These are phyloP conservation scores for Tuctoria greenei DNA, from an alignment of 176 grass and related monocot genomes.

Conservation along the genomic window DNA sequence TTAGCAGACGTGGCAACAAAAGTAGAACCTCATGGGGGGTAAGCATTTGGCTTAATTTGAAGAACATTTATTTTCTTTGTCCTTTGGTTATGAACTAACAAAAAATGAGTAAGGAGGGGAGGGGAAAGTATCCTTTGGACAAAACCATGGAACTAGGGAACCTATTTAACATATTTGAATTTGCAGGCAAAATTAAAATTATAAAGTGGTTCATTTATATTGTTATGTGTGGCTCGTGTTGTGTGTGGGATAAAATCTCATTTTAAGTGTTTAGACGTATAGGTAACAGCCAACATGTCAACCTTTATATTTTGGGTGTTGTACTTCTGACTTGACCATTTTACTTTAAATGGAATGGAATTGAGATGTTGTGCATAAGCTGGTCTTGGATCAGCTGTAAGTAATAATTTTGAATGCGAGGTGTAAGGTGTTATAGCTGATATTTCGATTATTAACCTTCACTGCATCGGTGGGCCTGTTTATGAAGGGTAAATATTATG, in stretches of 20 bases:
- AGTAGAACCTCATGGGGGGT: neutral
- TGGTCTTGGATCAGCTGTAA: neutral
- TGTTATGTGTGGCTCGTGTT: neutral
- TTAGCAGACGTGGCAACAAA: neutral
- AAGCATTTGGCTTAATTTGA: neutral
- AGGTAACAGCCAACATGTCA: neutral
- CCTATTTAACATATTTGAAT: neutral
- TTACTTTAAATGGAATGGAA: neutral
- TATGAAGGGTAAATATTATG: neutral
- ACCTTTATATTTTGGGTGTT: neutral
- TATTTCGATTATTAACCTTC: neutral
- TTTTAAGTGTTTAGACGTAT: neutral
- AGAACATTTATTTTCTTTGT: neutral
- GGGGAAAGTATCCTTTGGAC: neutral
- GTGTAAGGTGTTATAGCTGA: neutral
- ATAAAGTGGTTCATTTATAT: neutral
- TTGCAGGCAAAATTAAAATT: neutral
- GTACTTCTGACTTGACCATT: neutral
- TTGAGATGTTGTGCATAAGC: neutral
- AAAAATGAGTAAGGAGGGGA: neutral
- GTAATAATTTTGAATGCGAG: neutral
- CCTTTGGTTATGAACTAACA: neutral
- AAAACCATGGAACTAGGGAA: neutral
- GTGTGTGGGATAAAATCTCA: neutral
- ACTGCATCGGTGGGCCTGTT: neutral